These are phyloP conservation scores for Leishmania tarentolae DNA, from an alignment of 208 protist genomes.

Conservation along the genomic window DNA sequence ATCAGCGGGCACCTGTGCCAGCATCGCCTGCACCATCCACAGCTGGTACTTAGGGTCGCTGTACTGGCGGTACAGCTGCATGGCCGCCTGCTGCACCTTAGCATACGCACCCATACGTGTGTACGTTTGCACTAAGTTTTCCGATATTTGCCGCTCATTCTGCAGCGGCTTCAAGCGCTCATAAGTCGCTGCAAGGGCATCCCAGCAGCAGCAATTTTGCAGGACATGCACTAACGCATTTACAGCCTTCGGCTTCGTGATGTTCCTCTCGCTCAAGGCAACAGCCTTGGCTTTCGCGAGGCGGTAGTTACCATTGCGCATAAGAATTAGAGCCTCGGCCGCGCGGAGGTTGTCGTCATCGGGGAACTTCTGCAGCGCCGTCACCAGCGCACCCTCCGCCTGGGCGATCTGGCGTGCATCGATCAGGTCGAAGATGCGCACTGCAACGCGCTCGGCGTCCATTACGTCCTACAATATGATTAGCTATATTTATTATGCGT, in stretches of 20 bases:
- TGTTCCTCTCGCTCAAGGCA: slow-evolving; percentile 40
- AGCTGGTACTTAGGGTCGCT: slow-evolving; percentile 72
- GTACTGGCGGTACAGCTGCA: slow-evolving; percentile 65
- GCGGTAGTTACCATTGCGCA: slow-evolving; percentile 37
- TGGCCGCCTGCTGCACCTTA: slow-evolving; percentile 61
- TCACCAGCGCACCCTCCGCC: slow-evolving; percentile 70
- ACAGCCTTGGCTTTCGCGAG: slow-evolving; percentile 53
- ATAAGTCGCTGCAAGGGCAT: slow-evolving; percentile 61
- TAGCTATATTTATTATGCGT: neutral
- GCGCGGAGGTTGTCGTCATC: slow-evolving; percentile 52
- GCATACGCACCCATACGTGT: slow-evolving; percentile 78
- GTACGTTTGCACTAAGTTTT: slow-evolving; percentile 83
- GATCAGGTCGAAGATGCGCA: slow-evolving; percentile 69
- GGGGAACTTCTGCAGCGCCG: slow-evolving; percentile 60
- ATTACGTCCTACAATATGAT: slow-evolving; percentile 12
- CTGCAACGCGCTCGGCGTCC: slow-evolving; percentile 54
- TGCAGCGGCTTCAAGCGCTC: slow-evolving; percentile 56
- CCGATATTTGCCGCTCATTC: slow-evolving; percentile 58
- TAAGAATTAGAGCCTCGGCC: slow-evolving; percentile 61
- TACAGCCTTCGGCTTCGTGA: slow-evolving; percentile 58
- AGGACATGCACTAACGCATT: slow-evolving; percentile 72
- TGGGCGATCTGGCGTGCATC: slow-evolving; percentile 53
- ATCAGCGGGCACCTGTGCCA: slow-evolving; percentile 74
- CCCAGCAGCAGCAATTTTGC: slow-evolving; percentile 78
- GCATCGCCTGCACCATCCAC: slow-evolving; percentile 82